These are phyloP conservation scores for Cudoniella acicularis DNA, from an alignment of 495 filamentous ascomycete species.

Conservation along the genomic window DNA sequence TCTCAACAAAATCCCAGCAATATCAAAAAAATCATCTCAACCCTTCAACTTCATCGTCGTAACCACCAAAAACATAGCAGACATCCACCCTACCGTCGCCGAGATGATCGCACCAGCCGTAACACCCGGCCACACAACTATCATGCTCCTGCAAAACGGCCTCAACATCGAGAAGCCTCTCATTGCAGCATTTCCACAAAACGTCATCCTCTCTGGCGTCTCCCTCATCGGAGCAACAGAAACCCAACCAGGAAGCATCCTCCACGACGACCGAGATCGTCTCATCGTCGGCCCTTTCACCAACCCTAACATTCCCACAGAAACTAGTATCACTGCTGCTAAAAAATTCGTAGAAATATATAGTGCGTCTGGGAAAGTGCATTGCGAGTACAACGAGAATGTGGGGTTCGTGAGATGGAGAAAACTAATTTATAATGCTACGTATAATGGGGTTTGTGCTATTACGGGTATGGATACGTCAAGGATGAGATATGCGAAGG, in stretches of 20 bases:
- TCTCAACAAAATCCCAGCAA: constrained; percentile 37
- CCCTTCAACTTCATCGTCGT: constrained; percentile 50
- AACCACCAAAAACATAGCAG: constrained; percentile 48
- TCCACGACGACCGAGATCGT: constrained; percentile 39
- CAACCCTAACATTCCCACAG: constrained; percentile 28
- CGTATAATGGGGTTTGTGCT: constrained; percentile 42
- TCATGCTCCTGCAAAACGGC: constrained; percentile 61
- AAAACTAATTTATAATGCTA: constrained; percentile 50
- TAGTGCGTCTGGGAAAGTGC: constrained; percentile 30
- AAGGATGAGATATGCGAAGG: constrained; percentile 26
- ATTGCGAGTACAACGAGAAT: constrained; percentile 29
- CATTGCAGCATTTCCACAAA: constrained; percentile 44
- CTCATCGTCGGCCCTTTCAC: constrained; percentile 43
- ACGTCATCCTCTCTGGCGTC: constrained; percentile 49
- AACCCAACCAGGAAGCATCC: constrained; percentile 38
- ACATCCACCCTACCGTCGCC: constrained; percentile 31
- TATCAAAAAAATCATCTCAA: constrained; percentile 20
- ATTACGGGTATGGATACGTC: constrained; percentile 47
- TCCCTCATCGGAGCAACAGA: constrained; percentile 49
- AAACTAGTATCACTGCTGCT: not conserved
- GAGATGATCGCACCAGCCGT: constrained; percentile 46
- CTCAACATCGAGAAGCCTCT: constrained; percentile 60
- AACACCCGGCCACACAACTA: constrained; percentile 41
- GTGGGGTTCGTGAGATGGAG: constrained; percentile 41
- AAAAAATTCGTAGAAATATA: constrained; percentile 39